Percentiles rank a stretch among this genome's conserved stretches.
phyloP scores from a whole-genome alignment of 192 early-diverging fungal species.

The Podila epigama region DNA sequence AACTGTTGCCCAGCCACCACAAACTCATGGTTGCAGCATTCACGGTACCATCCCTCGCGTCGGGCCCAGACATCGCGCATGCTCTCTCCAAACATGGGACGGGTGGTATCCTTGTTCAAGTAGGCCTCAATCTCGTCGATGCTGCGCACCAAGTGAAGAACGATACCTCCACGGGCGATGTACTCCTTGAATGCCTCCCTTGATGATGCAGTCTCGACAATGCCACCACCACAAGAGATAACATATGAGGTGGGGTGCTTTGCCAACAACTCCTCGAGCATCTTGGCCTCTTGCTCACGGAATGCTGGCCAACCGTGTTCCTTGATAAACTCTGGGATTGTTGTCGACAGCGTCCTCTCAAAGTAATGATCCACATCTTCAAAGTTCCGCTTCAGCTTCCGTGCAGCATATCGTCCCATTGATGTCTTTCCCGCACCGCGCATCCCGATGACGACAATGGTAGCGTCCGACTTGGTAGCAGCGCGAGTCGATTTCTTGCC shows the following conservation, averaged over 20 bases:
- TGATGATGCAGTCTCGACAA: slow-evolving; percentile 83
- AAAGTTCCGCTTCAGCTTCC: slow-evolving; percentile 71
- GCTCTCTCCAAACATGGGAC: slow-evolving; percentile 86
- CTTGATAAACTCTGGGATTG: slow-evolving; percentile 83
- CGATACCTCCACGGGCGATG: slow-evolving; percentile 58
- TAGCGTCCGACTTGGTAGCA: slow-evolving; percentile 47
- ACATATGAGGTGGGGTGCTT: slow-evolving; percentile 67
- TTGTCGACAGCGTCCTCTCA: slow-evolving; percentile 70
- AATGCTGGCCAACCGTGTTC: slow-evolving; percentile 87
- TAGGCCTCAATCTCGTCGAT: slow-evolving; percentile 84
- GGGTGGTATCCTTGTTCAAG: slow-evolving; percentile 78
- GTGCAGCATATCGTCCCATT: slow-evolving; percentile 79
- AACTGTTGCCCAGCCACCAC: slow-evolving; percentile 62
- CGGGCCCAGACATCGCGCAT: slow-evolving; percentile 81
- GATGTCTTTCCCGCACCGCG: slow-evolving; percentile 97
- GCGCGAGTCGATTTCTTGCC: slow-evolving; percentile 7
- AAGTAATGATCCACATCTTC: slow-evolving; percentile 91
- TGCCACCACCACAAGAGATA: slow-evolving; percentile 94
- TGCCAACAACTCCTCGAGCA: slow-evolving; percentile 68
- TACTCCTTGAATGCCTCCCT: slow-evolving; percentile 74
- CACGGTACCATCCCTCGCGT: slow-evolving; percentile 77
- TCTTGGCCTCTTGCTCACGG: slow-evolving; percentile 78
- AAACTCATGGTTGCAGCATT: slow-evolving; percentile 87
- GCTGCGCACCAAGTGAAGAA: slow-evolving; percentile 83
- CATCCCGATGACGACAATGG: slow-evolving; percentile 98